phyloP scores from a whole-genome alignment of 2,329 filamentous ascomycete species.

The Aureobasidium namibiae region DNA sequence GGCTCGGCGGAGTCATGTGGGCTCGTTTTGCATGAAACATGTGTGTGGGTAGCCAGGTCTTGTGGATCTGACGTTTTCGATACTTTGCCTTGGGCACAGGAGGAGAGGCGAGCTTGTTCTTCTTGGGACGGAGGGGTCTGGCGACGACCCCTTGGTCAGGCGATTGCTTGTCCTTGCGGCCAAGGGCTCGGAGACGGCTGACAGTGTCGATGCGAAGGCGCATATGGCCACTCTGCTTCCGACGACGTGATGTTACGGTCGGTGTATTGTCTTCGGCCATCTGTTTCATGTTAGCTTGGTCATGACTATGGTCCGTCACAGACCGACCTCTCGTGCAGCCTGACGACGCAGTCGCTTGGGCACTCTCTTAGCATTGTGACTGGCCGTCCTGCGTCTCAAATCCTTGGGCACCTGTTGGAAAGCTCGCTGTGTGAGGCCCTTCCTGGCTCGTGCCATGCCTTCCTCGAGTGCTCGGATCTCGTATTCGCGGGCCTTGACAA shows the following conservation, averaged over 20 bases:
- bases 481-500: constrained; percentile 76
- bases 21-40: constrained; percentile 89
- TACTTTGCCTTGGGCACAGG: constrained; percentile 60
- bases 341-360: constrained; percentile 66
- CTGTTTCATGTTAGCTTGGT: constrained; percentile 34
- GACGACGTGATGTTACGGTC: constrained; percentile 57
- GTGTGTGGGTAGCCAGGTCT: constrained; percentile 93
- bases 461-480: constrained; percentile 80
- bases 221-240: constrained; percentile 47
- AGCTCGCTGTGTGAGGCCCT: constrained; percentile 57
- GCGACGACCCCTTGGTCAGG: constrained; percentile 21
- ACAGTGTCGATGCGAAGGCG: constrained; percentile 67
- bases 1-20: constrained; percentile 70
- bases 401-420: constrained; percentile 86
- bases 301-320: background rate
- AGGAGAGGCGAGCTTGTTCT: constrained; percentile 60
- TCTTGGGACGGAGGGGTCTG: constrained; percentile 57
- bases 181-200: constrained; percentile 58
- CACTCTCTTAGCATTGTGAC: constrained; percentile 87
- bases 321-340: constrained; percentile 52
- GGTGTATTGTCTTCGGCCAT: constrained; percentile 91
- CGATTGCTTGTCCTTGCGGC: constrained; percentile 36
- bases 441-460: constrained; percentile 69
- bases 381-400: constrained; percentile 79
- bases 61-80: constrained; percentile 74